Percentiles rank a stretch among this genome's conserved stretches.
Evolutionary conservation across 176 grass and related monocot species (phyloP).

Genomic region (Carex scoparia): DNA sequence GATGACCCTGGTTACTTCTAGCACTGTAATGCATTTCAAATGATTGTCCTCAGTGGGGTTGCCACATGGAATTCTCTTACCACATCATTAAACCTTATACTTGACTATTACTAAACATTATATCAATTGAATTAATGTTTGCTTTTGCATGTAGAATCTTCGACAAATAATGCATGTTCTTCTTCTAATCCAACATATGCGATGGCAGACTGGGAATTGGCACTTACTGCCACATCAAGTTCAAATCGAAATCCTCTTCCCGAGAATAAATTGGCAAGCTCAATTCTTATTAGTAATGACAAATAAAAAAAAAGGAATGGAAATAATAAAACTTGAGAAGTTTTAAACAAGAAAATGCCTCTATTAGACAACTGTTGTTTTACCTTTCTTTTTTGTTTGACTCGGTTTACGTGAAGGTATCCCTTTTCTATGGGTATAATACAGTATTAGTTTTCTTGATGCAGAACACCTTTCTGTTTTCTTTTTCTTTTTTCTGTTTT

Average conservation of each 20-base stretch:
- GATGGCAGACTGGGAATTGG: conserved; percentile 25
- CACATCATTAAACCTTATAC: background rate
- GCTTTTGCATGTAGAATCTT: background rate
- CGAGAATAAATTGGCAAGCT: conserved; percentile 18
- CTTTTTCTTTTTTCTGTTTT: background rate
- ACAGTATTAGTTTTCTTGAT: background rate
- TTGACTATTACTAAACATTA: background rate
- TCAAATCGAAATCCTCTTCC: conserved; percentile 14
- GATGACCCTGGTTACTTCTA: background rate
- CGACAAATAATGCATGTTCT: background rate
- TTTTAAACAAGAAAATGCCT: background rate
- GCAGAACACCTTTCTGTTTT: background rate
- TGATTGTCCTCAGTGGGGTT: background rate
- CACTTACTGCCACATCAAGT: background rate
- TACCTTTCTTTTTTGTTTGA: background rate
- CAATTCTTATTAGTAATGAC: background rate
- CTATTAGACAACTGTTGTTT: background rate
- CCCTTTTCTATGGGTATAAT: background rate
- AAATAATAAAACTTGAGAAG: background rate
- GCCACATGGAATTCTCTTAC: background rate
- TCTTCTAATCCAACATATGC: conserved; percentile 9
- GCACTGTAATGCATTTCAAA: background rate
- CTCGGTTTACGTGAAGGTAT: background rate
- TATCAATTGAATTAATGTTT: background rate
- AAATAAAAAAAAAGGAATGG: background rate